phyloP scores from a whole-genome alignment of 164 flowering plant genomes.

The Euptelea pleiosperma region DNA sequence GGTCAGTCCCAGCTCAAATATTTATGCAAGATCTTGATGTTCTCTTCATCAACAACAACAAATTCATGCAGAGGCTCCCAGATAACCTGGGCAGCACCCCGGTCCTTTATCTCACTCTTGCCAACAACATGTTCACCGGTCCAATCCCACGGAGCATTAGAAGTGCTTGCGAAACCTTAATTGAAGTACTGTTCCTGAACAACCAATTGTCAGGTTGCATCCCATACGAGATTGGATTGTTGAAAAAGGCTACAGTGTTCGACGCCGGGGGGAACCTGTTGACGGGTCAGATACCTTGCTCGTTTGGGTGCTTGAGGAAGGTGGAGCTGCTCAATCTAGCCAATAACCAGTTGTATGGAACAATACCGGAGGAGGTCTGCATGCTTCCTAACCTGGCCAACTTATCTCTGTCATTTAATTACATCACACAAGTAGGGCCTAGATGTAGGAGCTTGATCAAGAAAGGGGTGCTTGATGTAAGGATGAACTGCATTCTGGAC shows the following conservation, averaged over 20 bases:
- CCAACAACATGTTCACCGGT: slow-evolving; percentile 47
- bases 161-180: slow-evolving; percentile 19
- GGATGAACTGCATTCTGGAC: slow-evolving; percentile 28
- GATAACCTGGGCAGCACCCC: slow-evolving; percentile 29
- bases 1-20: slow-evolving; percentile 32
- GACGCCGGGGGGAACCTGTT: slow-evolving; percentile 39
- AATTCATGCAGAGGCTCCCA: slow-evolving; percentile 34
- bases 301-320: slow-evolving; percentile 38
- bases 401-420: slow-evolving; percentile 30
- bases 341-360: slow-evolving; percentile 38
- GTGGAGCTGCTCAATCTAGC: slow-evolving; percentile 43
- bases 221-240: slow-evolving; percentile 51
- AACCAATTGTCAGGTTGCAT: slow-evolving; percentile 50
- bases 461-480: slow-evolving; percentile 24
- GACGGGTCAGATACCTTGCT: slow-evolving; percentile 53
- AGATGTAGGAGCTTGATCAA: slow-evolving; percentile 24
- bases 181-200: slow-evolving; percentile 43
- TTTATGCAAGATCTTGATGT: slow-evolving; percentile 27
- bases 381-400: slow-evolving; percentile 23
- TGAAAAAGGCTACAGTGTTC: slow-evolving; percentile 34
- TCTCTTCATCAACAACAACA: slow-evolving; percentile 54
- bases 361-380: slow-evolving; percentile 50
- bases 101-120: slow-evolving; percentile 34
- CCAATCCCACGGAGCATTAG: slow-evolving; percentile 40
- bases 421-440: slow-evolving; percentile 37